A percentile compares a stretch with the other conserved stretches of the same genome.
These are phyloP conservation scores for Neurospora sp. DNA, from an alignment of 495 filamentous ascomycete species.

Conservation along the genomic window DNA sequence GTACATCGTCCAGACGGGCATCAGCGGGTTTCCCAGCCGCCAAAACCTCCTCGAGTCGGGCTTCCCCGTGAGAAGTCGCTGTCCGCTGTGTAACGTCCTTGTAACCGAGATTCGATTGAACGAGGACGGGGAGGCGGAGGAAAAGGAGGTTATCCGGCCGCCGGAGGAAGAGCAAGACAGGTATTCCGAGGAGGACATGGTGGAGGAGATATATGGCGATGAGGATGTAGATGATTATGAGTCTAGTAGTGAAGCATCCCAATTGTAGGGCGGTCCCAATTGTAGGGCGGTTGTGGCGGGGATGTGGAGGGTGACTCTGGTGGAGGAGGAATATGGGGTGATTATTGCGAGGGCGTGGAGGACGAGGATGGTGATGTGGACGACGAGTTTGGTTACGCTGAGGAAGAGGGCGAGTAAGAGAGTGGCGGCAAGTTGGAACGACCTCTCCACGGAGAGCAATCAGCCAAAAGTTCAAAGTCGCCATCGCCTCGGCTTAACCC, in stretches of 20 bases:
- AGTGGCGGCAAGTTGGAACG: no score
- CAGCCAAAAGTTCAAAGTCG: no score
- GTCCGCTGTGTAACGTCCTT: not conserved
- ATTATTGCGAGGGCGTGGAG: not conserved
- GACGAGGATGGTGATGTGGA: not conserved
- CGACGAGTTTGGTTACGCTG: not conserved
- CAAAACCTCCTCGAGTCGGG: not conserved
- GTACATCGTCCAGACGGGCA: not conserved
- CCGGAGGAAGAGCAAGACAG: not conserved
- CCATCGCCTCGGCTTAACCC: not conserved
- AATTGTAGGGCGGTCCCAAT: not conserved
- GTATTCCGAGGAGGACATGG: not conserved
- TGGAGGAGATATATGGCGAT: not conserved
- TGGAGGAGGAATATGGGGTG: not conserved
- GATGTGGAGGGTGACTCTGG: not conserved
- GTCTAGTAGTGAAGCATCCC: not conserved
- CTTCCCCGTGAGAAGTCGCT: not conserved
- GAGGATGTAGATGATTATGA: not conserved
- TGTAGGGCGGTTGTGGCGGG: not conserved
- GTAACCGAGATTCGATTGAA: not conserved
- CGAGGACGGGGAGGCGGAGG: not conserved
- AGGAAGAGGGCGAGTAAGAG: no score
- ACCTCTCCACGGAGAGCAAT: no score
- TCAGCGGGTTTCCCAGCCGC: not conserved
- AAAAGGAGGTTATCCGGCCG: not conserved